Evolutionary conservation across 768 basidiomycete genomes (phyloP).

Genomic region (Auricularia auricula-judae): DNA sequence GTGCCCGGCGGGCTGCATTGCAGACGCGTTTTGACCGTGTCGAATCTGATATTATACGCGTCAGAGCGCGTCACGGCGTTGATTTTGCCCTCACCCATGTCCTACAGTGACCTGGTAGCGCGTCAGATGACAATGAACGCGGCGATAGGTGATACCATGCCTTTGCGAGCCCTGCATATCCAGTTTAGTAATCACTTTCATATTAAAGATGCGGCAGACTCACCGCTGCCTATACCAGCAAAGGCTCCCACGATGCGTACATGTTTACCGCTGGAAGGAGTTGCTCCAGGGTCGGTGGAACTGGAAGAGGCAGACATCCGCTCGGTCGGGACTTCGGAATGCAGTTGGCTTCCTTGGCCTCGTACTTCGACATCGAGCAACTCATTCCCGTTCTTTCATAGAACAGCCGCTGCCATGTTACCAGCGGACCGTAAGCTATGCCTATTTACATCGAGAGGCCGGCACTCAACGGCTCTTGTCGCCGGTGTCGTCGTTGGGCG

Average conservation of each 20-base stretch:
- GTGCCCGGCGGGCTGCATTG: constrained; percentile 58
- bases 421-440: no score
- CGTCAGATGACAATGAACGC: constrained; percentile 1
- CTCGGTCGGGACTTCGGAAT: no score
- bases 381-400: no score
- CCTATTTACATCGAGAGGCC: no score
- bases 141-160: constrained; percentile 14
- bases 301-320: no score
- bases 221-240: constrained; percentile 54
- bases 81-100: constrained; percentile 37
- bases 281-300: no score
- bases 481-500: no score
- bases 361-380: no score
- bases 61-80: constrained; percentile 5
- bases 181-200: background rate
- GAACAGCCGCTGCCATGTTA: no score
- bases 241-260: constrained; percentile 44
- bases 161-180: constrained; percentile 37
- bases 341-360: no score
- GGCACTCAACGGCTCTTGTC: no score
- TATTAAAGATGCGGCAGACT: constrained; percentile 9
- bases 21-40: constrained; percentile 62
- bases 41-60: constrained; percentile 33
- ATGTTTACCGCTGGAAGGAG: constrained; percentile 10
- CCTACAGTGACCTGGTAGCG: constrained; percentile 49